These are phyloP conservation scores for Thermothielavioides terrestris DNA, from an alignment of 495 filamentous ascomycete species.

Conservation along the genomic window DNA sequence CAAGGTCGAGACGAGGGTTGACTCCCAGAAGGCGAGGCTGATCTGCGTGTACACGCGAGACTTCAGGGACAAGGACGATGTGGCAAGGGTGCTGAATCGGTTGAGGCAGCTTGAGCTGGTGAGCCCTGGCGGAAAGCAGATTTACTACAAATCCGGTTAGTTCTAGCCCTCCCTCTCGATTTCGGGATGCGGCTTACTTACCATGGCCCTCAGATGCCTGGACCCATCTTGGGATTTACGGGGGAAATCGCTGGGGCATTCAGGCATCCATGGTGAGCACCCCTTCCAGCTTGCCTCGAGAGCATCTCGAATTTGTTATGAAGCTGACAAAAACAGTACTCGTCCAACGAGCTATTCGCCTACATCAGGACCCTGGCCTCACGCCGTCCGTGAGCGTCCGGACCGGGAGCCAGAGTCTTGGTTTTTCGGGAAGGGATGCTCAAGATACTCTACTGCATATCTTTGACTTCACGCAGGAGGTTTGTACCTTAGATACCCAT, in stretches of 20 bases:
- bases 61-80: constrained; percentile 58
- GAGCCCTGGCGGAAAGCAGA: constrained; percentile 34
- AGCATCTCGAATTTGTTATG: not conserved
- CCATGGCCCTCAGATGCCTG: constrained; percentile 49
- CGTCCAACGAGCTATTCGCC: constrained; percentile 28
- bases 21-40: constrained; percentile 39
- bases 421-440: too few relatives aligned
- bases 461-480: too few relatives aligned
- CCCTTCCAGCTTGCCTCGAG: not conserved
- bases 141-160: constrained; percentile 70
- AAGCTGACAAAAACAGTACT: constrained; percentile 29
- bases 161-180: not conserved
- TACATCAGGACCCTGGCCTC: constrained; percentile 7
- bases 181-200: too few relatives aligned
- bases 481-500: too few relatives aligned
- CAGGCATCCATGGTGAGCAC: constrained; percentile 43
- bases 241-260: constrained; percentile 59
- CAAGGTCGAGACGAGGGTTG: constrained; percentile 53
- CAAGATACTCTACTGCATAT: too few relatives aligned
- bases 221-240: constrained; percentile 59
- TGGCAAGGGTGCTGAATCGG: constrained; percentile 53
- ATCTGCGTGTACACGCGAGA: constrained; percentile 73
- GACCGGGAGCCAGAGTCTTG: not conserved
- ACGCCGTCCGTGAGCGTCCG: not conserved
- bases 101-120: constrained; percentile 54